Conservation (phyloP, 345 rosid genomes). For the Brassica incana region DNA sequence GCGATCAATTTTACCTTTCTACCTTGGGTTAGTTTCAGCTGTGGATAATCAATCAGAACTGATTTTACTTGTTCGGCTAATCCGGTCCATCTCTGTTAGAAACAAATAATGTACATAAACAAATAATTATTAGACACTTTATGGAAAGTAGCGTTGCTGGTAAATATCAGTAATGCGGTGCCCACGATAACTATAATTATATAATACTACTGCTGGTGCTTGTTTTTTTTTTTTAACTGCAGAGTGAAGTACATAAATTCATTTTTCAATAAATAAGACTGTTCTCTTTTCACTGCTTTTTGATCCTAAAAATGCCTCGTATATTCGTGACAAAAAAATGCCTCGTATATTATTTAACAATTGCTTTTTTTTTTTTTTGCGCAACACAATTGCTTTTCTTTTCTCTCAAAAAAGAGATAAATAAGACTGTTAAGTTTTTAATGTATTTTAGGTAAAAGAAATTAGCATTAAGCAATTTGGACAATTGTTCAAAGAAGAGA, state of each 20-base stretch:
- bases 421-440: not conserved
- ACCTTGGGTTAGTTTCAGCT: conserved; percentile 70
- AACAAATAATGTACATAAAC: not conserved
- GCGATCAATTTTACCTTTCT: conserved; percentile 60
- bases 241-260: not conserved
- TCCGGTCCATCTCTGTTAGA: conserved; percentile 62
- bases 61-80: conserved; percentile 63
- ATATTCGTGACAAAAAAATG: no score
- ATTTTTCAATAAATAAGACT: not conserved
- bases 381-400: no score
- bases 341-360: no score
- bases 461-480: not conserved
- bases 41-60: conserved; percentile 64
- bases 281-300: not conserved
- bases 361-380: no score
- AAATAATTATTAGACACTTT: not conserved
- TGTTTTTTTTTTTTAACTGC: not conserved
- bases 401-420: not conserved
- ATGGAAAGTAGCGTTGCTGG: not conserved
- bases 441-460: conserved; percentile 13
- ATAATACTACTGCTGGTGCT: not conserved
- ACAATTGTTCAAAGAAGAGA: not conserved
- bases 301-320: no score
- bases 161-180: not conserved
- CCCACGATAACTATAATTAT: not conserved